Evolutionary conservation across 331 rosid species (phyloP), one percentile per base, ranked within the genome.

Genomic region (Rhamnella rubrinervis): DNA sequence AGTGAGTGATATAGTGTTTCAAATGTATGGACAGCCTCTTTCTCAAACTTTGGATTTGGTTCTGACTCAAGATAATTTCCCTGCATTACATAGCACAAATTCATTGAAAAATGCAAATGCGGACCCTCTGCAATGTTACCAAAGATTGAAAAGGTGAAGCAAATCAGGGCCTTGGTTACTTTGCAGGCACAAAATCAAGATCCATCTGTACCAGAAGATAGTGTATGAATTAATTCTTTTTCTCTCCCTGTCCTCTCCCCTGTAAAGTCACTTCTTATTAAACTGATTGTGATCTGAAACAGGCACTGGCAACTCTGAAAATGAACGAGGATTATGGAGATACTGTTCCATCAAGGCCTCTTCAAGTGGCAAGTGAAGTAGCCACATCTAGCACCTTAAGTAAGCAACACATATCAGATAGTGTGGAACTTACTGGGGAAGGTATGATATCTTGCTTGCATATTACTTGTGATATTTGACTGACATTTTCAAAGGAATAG

Each of bases 101-200:
- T 95, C 79, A 89, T 89, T 31, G 99, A 95, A 55, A 95, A 95
- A 83, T 89, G 92, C 86, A 89, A 92, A 84, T 67, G 65, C 64
- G 96, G 95, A 67, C 81, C 99, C 37, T 79, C 90, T 16, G 91
- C 88, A 56, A 80, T 95, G 93, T 60, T 81, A 81, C 78, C 97
- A 40, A 95, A 86, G 85, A 85, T 89, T 71, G 96, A 91, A 61
- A 89, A 87, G 87, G 92, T 95, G 38, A 91, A 96, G 91, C 73
- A 89, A 81, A 40, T 78, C 66, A 88, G 97, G 87, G 82, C 86
- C 20, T 76, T 87, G 12, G 81, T 88, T 92, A 97, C 82, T 72
- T 78, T 91, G 86, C 83, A 95, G 83, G 91, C 23, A 12, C 87
- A 85, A 81, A 81, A 71, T 81, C 66, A 82, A 74, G 72, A 78